These are phyloP conservation scores for Candida taoyuanica DNA, from an alignment of 805 yeast genomes.

Conservation along the genomic window DNA sequence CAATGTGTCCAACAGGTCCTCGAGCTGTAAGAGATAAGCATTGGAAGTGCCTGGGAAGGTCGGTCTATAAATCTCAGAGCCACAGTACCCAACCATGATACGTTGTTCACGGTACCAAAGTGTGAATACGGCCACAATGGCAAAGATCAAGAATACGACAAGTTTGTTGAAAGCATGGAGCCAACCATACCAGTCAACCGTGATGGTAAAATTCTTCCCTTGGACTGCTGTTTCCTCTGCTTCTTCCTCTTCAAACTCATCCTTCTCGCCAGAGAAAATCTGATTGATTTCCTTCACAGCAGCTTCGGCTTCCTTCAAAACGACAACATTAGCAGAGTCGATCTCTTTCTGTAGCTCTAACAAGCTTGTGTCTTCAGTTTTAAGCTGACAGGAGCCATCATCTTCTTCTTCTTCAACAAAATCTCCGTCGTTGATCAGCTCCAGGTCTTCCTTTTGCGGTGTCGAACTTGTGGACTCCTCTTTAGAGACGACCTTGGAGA, in stretches of 20 bases:
- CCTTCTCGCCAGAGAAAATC: slow-evolving; percentile 4
- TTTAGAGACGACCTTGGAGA: not conserved
- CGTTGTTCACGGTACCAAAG: slow-evolving; percentile 66
- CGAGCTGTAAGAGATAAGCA: slow-evolving; percentile 33
- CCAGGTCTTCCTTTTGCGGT: too few species aligned
- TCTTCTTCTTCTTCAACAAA: slow-evolving; percentile 7
- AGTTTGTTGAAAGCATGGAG: slow-evolving; percentile 22
- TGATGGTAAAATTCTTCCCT: not conserved
- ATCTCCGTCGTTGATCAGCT: slow-evolving; percentile 10
- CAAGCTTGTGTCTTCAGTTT: slow-evolving; percentile 16
- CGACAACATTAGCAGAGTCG: slow-evolving; percentile 20
- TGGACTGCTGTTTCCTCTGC: slow-evolving; percentile 7
- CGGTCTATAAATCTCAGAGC: slow-evolving; percentile 47
- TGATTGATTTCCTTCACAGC: slow-evolving; percentile 24
- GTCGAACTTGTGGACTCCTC: too few species aligned
- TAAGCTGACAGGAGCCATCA: not conserved
- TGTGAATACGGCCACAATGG: slow-evolving; percentile 36
- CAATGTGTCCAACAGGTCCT: slow-evolving; percentile 40
- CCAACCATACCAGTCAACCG: slow-evolving; percentile 11
- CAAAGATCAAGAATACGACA: slow-evolving; percentile 33
- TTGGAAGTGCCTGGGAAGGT: slow-evolving; percentile 32
- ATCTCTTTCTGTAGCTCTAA: slow-evolving; percentile 23
- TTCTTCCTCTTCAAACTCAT: slow-evolving; percentile 7
- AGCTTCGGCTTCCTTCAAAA: slow-evolving; percentile 27
- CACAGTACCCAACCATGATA: slow-evolving; percentile 69